These are phyloP conservation scores for Parachaetomium inaequale DNA, from an alignment of 495 filamentous ascomycete genomes.

Conservation along the genomic window DNA sequence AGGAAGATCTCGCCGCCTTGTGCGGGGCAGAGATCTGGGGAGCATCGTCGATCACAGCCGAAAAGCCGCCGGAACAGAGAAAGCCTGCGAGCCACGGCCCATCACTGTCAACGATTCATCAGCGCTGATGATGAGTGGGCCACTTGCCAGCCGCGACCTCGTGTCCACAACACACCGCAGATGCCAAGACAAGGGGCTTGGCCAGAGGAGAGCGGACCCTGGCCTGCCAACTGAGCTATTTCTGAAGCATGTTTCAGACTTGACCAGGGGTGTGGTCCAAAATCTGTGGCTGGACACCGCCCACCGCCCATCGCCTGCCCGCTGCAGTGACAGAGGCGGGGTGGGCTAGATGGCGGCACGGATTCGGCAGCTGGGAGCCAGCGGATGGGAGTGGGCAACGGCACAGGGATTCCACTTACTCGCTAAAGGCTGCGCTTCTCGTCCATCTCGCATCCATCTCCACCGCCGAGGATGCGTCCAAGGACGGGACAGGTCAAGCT, in stretches of 20 bases:
- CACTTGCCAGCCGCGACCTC: neutral
- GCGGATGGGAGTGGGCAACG: neutral
- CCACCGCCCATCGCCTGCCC: conserved; percentile 15
- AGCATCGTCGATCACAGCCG: conserved; percentile 3
- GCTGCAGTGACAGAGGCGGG: neutral
- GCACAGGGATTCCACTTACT: neutral
- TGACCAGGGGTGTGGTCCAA: conserved; percentile 23
- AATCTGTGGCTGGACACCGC: conserved; percentile 30
- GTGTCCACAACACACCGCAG: neutral
- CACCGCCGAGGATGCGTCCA: neutral
- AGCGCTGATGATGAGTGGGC: neutral
- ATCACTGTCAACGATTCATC: neutral
- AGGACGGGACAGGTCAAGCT: neutral
- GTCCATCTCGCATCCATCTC: neutral
- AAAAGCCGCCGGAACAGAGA: neutral
- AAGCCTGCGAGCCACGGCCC: neutral
- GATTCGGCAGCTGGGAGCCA: neutral
- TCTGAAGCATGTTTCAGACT: conserved; percentile 37
- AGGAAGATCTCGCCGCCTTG: neutral
- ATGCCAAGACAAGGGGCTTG: conserved; percentile 2
- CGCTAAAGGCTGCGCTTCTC: neutral
- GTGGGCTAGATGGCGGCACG: conserved; percentile 18
- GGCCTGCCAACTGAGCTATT: conserved; percentile 26
- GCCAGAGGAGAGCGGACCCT: neutral
- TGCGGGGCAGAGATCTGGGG: conserved; percentile 5